Evolutionary conservation across 306 rosid genomes (phyloP).

Genomic region (Pachyrhizus erosus): DNA sequence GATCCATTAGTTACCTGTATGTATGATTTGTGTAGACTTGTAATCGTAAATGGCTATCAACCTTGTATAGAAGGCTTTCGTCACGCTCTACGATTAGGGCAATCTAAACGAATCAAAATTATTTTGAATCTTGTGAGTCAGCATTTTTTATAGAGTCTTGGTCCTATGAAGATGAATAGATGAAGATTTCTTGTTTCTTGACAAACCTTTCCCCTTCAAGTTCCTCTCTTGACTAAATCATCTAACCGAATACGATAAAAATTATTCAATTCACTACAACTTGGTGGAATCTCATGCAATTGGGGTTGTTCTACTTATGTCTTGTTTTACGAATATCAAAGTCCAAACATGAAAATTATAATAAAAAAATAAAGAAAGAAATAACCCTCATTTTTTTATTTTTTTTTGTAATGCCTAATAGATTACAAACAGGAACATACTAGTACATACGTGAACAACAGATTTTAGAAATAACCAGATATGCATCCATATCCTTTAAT

Average conservation of each 20-base stretch:
- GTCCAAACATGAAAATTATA: neutral
- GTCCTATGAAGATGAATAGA: neutral
- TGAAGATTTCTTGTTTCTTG: neutral
- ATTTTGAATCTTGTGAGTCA: neutral
- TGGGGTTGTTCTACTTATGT: neutral
- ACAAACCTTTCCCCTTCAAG: neutral
- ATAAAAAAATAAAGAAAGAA: neutral
- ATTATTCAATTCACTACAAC: neutral
- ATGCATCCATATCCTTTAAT: neutral
- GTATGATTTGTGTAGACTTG: neutral
- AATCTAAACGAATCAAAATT: neutral
- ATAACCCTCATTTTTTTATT: neutral
- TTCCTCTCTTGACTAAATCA: conserved; percentile 1
- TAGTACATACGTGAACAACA: conserved; percentile 7
- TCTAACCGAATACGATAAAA: neutral
- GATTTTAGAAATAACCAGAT: neutral
- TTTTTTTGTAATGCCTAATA: neutral
- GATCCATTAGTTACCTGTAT: too few species aligned
- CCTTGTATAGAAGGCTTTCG: neutral
- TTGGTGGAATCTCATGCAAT: conserved; percentile 18
- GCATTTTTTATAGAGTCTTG: neutral
- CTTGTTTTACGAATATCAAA: neutral
- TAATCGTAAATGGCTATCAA: neutral
- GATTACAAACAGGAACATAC: neutral
- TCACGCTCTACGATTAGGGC: neutral